Evolutionary conservation across 306 rosid species (phyloP).

Genomic region (Arachis stenosperma): DNA sequence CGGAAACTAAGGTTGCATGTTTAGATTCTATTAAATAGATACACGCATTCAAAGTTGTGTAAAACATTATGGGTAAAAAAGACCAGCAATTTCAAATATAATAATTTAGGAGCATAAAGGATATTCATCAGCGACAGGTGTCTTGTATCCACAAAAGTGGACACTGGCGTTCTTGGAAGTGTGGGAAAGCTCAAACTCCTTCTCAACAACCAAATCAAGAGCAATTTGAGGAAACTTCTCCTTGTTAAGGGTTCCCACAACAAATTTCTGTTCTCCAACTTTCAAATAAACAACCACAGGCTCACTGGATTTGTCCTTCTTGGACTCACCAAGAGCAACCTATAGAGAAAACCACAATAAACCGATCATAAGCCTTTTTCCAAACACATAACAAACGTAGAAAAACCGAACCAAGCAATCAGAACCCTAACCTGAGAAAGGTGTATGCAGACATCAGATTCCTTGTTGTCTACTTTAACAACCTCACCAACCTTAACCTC

Average conservation of each 20-base stretch:
- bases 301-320: conserved; percentile 63
- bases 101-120: conserved; percentile 44
- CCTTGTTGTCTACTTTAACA: conserved; percentile 50
- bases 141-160: conserved; percentile 70
- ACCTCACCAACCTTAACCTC: conserved; percentile 87
- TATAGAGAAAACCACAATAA: conserved; percentile 15
- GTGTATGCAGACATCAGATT: conserved; percentile 50
- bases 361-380: background rate
- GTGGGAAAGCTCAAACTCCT: conserved; percentile 88
- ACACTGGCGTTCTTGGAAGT: conserved; percentile 68
- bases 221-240: conserved; percentile 75
- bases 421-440: conserved; percentile 76
- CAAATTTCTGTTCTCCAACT: conserved; percentile 65
- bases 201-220: conserved; percentile 75
- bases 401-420: background rate
- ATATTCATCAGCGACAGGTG: conserved; percentile 52
- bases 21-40: too few relatives aligned
- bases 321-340: conserved; percentile 83
- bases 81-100: background rate
- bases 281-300: conserved; percentile 52
- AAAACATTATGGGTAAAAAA: too few relatives aligned
- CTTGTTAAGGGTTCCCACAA: conserved; percentile 64
- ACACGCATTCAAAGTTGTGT: too few relatives aligned
- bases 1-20: too few relatives aligned
- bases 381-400: background rate